Conservation (phyloP, 176 grass and related monocot species). For the Oryza nivara region DNA sequence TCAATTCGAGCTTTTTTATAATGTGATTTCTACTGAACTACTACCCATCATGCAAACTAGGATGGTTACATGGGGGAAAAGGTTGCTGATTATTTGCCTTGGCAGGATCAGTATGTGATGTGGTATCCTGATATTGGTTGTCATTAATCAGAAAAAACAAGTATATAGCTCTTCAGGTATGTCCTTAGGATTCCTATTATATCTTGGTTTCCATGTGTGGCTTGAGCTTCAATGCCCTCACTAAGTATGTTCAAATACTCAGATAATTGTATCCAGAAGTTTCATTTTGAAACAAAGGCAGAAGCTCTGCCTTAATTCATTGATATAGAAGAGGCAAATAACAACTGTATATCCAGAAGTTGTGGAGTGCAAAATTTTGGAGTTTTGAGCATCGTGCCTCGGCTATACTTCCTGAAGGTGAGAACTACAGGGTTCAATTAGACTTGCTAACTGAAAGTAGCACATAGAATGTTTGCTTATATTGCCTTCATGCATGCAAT, state of each 20-base stretch:
- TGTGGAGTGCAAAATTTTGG: neutral
- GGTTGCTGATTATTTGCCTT: neutral
- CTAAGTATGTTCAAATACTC: slow-evolving; percentile 5
- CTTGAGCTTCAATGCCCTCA: neutral
- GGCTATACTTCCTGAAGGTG: slow-evolving; percentile 25
- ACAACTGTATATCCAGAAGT: slow-evolving; percentile 1
- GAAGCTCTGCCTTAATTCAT: neutral
- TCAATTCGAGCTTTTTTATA: neutral
- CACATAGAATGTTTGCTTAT: neutral
- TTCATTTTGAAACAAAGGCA: neutral
- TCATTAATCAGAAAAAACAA: neutral
- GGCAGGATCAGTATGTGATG: neutral
- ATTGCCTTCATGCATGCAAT: slow-evolving; percentile 5
- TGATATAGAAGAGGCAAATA: neutral
- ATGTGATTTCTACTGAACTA: neutral
- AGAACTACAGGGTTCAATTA: slow-evolving; percentile 13
- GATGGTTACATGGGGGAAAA: neutral
- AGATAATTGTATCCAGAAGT: neutral
- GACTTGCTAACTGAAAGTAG: slow-evolving; percentile 11
- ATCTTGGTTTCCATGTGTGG: neutral
- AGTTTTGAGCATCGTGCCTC: neutral
- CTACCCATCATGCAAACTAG: neutral
- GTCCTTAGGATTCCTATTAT: neutral
- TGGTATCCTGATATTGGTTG: neutral
- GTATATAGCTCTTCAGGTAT: neutral